phyloP scores from a whole-genome alignment of 345 rosid species.

The Excoecaria cochinchinensis region DNA sequence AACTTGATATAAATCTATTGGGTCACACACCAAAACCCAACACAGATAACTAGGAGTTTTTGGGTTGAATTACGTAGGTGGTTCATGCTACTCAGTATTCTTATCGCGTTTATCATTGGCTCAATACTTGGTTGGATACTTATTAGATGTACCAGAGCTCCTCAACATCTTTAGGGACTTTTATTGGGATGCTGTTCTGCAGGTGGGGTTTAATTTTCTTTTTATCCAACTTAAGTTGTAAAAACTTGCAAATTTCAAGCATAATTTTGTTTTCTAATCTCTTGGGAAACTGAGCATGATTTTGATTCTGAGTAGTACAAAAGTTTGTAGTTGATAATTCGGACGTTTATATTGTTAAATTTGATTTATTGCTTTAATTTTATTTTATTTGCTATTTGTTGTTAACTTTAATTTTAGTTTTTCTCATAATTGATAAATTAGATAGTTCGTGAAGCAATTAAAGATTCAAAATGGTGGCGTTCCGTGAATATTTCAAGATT shows the following conservation, averaged over 20 bases:
- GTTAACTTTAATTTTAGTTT: no score
- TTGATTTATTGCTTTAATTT: no score
- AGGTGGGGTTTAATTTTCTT: slow-evolving; percentile 18
- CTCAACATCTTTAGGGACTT: slow-evolving; percentile 42
- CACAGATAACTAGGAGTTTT: neutral
- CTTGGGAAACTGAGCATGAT: no score
- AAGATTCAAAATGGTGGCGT: no score
- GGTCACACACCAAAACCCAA: no score
- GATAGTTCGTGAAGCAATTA: no score
- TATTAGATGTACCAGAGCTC: slow-evolving; percentile 37
- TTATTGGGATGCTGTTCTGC: slow-evolving; percentile 54
- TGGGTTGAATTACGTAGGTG: slow-evolving; percentile 30
- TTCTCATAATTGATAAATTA: no score
- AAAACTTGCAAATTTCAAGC: neutral
- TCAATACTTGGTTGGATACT: slow-evolving; percentile 52
- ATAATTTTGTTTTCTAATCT: neutral
- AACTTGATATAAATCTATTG: no score
- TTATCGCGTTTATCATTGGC: slow-evolving; percentile 40
- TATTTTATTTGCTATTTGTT: no score
- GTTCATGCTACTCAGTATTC: slow-evolving; percentile 59
- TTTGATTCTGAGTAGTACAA: neutral
- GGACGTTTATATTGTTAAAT: neutral
- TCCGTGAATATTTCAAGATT: no score
- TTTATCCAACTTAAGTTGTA: neutral
- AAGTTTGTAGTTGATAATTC: neutral